phyloP scores from a whole-genome alignment of 225 moss, liverwort and hornwort species.

The Antitrichia curtipendula region DNA sequence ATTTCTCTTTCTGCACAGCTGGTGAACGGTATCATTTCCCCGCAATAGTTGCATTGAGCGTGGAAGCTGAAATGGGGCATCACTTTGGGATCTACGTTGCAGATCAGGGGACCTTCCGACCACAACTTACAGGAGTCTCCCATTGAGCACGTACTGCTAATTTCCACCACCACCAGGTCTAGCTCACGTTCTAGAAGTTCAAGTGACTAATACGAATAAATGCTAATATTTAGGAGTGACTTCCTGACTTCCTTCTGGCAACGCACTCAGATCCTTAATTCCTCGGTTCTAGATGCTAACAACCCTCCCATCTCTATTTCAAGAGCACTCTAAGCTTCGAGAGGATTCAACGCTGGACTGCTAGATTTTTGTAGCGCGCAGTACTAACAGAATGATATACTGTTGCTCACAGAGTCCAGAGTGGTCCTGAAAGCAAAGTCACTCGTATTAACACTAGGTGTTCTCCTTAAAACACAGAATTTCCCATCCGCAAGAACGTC shows the following conservation, averaged over 20 bases:
- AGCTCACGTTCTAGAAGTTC: neutral
- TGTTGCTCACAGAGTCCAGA: neutral
- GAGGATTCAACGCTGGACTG: neutral
- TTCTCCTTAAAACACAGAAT: neutral
- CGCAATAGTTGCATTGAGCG: conserved; percentile 16
- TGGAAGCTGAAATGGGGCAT: conserved; percentile 20
- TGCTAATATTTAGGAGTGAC: neutral
- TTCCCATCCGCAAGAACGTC: neutral
- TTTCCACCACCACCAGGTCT: neutral
- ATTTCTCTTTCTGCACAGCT: conserved; percentile 1
- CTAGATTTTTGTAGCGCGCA: neutral
- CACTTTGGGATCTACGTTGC: conserved; percentile 21
- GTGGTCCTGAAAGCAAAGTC: neutral
- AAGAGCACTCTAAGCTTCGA: neutral
- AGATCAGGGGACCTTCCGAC: conserved; percentile 15
- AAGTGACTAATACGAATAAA: neutral
- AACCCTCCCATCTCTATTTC: neutral
- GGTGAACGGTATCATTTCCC: neutral
- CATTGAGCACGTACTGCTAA: neutral
- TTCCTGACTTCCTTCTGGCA: neutral
- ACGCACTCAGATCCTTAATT: neutral
- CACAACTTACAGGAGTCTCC: conserved; percentile 3
- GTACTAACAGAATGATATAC: neutral
- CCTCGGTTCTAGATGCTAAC: neutral
- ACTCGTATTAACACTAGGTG: no score